Evolutionary conservation across 139 green algal species (phyloP).

Genomic region (Coccomyxa sp.): DNA sequence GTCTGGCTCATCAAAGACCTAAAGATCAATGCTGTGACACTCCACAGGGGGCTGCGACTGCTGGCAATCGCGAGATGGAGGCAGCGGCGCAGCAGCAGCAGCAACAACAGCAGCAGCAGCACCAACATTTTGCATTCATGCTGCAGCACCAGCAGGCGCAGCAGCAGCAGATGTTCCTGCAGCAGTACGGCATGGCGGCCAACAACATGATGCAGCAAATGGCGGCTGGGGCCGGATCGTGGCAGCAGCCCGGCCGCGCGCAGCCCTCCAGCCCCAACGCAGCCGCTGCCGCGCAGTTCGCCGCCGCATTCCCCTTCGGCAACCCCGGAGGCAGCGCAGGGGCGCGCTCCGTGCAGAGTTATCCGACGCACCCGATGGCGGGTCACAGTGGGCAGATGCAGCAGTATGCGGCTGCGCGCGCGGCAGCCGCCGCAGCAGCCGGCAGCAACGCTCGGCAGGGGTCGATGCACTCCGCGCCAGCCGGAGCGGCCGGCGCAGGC

Average conservation of each 20-base stretch:
- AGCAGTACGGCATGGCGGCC: not conserved
- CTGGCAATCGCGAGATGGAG: too few species aligned
- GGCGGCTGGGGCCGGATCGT: too few species aligned
- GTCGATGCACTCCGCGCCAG: not conserved
- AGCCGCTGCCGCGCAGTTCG: not conserved
- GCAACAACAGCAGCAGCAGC: conserved; percentile 6
- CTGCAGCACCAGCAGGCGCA: conserved; percentile 6
- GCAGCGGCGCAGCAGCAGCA: too few species aligned
- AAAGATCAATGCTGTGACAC: too few species aligned
- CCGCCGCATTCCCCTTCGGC: not conserved
- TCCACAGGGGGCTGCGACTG: too few species aligned
- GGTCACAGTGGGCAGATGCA: not conserved
- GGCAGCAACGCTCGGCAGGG: not conserved
- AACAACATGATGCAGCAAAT: not conserved
- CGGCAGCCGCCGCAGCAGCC: too few species aligned
- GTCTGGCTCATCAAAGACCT: too few species aligned
- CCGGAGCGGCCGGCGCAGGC: not conserved
- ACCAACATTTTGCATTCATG: conserved; percentile 4
- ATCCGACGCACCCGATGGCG: not conserved
- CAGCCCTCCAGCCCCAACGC: not conserved
- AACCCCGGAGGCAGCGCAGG: not conserved
- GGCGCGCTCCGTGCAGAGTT: not conserved
- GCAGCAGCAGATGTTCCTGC: conserved; percentile 1
- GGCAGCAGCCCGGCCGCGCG: not conserved
- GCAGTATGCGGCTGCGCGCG: not conserved